Evolutionary conservation across 164 flowering plant species (phyloP).

Genomic region (Piper betle): DNA sequence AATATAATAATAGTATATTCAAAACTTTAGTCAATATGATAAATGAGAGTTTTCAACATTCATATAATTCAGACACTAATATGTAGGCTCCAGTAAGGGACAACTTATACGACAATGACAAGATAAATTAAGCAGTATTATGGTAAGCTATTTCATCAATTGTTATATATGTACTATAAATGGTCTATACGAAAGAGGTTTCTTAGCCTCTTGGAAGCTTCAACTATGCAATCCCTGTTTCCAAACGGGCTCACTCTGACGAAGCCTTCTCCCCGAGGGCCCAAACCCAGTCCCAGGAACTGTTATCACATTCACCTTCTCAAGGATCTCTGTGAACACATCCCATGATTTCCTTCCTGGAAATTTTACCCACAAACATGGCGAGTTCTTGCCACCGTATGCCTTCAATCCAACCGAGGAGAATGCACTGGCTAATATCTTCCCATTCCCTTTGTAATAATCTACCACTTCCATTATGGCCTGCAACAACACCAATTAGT

Average conservation of each 20-base stretch:
- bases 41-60: too few relatives aligned
- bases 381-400: slow-evolving; percentile 79
- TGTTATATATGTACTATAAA: too few relatives aligned
- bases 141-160: too few relatives aligned
- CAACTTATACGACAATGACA: too few relatives aligned
- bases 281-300: slow-evolving; percentile 79
- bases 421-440: slow-evolving; percentile 46
- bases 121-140: too few relatives aligned
- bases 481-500: slow-evolving; percentile 19
- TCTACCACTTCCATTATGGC: slow-evolving; percentile 27
- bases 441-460: slow-evolving; percentile 65
- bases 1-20: too few relatives aligned
- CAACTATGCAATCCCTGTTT: slow-evolving; percentile 42
- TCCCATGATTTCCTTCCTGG: slow-evolving; percentile 75
- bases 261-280: slow-evolving; percentile 68
- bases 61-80: too few relatives aligned
- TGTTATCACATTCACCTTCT: slow-evolving; percentile 55
- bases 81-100: too few relatives aligned
- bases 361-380: slow-evolving; percentile 81
- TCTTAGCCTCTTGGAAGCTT: slow-evolving; percentile 55
- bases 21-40: too few relatives aligned
- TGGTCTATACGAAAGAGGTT: slow-evolving; percentile 8
- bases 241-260: slow-evolving; percentile 68
- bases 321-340: slow-evolving; percentile 53
- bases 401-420: slow-evolving; percentile 39